Evolutionary conservation across 1,284 basidiomycete species (phyloP), one percentile per base, ranked within the genome.

Genomic region (Flammula alnicola): DNA sequence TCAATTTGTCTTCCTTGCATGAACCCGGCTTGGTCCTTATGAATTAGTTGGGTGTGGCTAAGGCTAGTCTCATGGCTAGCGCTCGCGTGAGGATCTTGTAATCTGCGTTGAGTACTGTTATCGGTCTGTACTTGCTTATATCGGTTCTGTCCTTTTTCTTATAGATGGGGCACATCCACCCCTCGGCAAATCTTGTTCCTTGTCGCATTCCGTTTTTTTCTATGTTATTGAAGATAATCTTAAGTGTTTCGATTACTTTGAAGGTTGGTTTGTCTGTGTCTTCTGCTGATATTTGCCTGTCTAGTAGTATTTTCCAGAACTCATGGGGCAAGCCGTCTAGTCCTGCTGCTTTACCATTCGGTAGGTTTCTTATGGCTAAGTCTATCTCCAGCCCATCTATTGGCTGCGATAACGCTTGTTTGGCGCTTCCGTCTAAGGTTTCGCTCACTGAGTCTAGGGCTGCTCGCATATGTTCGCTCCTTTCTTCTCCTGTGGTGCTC

Each of bases 11-110:
- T 39, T 2, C 62, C 65, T 37, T 50, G 55, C 16, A 73, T 63
- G 39, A 73, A 73, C 0, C 71, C 68, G 12, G 68, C 70, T 54
- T 73, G 70, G 55, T 64, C 56, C 9, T 12, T 1, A 38, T 72
- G 60, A 0, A 72, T 63, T 1, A 70, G 8, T 0, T 27, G 1
- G 44, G 54, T 0, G 49, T 60, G 4, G 54, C 54, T 3, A 20
- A 17, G 0, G 55, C 56, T 4, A 73, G 52, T 36, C 51, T 54
- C 11, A 25, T 57, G 7, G 63, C 47, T 5, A 69, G 46, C 0
- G 46, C 47, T 33, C 60, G 63, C 6, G 66, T 69, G 22, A 66
- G 38, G 0, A 69, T 54, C 47, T 69, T 70, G 33, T 70, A 70
- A 55, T 70, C 67, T 6, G 62, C 51, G 51, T 70, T 70, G 1